Percentiles rank a stretch among this genome's conserved stretches.
Evolutionary conservation across 441 rosid species (phyloP).

Genomic region (Erysimum pusillum): DNA sequence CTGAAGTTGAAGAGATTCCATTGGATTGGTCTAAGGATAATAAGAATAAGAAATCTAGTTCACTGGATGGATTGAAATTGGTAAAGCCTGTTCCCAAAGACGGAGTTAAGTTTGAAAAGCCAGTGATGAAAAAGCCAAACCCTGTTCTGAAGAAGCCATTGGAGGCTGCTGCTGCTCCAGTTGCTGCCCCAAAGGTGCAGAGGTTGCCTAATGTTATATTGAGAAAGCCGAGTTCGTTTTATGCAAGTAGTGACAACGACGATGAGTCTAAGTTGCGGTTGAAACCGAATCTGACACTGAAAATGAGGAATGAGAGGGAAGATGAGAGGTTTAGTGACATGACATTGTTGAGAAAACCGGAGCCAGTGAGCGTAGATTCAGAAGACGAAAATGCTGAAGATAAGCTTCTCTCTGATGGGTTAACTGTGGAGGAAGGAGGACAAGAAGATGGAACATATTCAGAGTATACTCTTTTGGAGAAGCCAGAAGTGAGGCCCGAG

Average conservation of each 20-base stretch:
- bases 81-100: conserved; percentile 75
- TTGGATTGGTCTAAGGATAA: conserved; percentile 62
- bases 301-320: conserved; percentile 60
- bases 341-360: conserved; percentile 84
- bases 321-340: conserved; percentile 77
- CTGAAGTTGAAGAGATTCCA: conserved; percentile 68
- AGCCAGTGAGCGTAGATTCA: conserved; percentile 42
- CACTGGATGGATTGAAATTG: conserved; percentile 67
- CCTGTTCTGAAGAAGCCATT: conserved; percentile 56
- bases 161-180: conserved; percentile 36
- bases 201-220: conserved; percentile 82
- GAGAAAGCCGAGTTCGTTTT: conserved; percentile 77
- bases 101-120: conserved; percentile 68
- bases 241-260: conserved; percentile 63
- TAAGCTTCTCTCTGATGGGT: conserved; percentile 45
- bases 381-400: conserved; percentile 44
- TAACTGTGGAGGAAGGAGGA: conserved; percentile 41
- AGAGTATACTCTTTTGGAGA: conserved; percentile 66
- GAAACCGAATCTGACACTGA: conserved; percentile 71
- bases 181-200: conserved; percentile 50
- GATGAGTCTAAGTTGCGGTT: conserved; percentile 66
- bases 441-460: conserved; percentile 48
- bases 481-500: conserved; percentile 51
- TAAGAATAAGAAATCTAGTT: conserved; percentile 50
- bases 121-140: conserved; percentile 43